Evolutionary conservation across 2,329 filamentous ascomycete species (phyloP), one percentile per base, ranked within the genome.

Genomic region (Calonectria ilicicola): DNA sequence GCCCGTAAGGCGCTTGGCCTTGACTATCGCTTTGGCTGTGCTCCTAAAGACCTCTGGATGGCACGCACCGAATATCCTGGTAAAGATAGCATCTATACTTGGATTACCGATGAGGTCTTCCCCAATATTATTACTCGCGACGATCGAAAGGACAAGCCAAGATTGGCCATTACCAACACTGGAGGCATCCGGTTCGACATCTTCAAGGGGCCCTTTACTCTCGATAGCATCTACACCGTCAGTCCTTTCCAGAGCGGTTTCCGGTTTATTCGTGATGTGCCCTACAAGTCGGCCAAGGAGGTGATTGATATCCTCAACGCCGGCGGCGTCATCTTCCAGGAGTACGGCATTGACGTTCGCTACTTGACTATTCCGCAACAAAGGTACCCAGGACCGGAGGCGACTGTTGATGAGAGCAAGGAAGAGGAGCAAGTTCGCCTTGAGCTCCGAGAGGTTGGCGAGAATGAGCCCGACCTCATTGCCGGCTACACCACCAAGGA

Each of bases 131-230:
- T 95, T 38, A 84, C 86, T 69, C 91, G 91, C 68, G 81, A 89
- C 47, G 85, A 88, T 38, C 88, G 93, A 5, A 86, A 88, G 27
- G 88, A 92, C 69, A 87, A 89, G 47, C 89, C 95, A 12, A 89
- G 91, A 8, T 85, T 98, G 14, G 92, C 93, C 35, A 91, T 98
- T 64, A 88, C 94, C 69, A 99, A 99, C 84, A 98, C 95, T 0
- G 97, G 97, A 29, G 94, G 94, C 4, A 92, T 99, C 76, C 94
- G 97, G 53, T 99, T 98, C 83, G 97, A 99, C 82, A 94, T 99
- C 73, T 98, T 98, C 88, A 92, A 96, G 82, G 97, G 97, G 0
- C 87, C 93, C 0, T 98, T 98, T 81, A 98, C 97, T 0, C 91
- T 92, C 46, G 97, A 99, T 82, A 93, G 93, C 5, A 95, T 94